phyloP scores from a whole-genome alignment of 768 basidiomycete genomes.

The Xerocomellus chrysenteron region DNA sequence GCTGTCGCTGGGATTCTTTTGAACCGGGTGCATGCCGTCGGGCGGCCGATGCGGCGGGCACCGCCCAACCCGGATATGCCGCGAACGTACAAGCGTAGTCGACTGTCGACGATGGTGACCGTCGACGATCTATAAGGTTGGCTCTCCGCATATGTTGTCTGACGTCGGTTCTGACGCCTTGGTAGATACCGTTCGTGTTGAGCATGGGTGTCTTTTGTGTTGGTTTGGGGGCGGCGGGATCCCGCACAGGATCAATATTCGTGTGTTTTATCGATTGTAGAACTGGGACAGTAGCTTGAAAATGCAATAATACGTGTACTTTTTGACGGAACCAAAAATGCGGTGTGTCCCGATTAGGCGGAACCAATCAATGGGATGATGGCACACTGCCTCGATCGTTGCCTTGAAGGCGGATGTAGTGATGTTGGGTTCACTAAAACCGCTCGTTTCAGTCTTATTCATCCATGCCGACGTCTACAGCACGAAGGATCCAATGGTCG shows the following conservation, averaged over 20 bases:
- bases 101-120: slow-evolving; percentile 50
- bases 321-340: slow-evolving; percentile 3
- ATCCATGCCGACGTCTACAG: slow-evolving; percentile 1
- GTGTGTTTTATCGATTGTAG: not conserved
- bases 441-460: not conserved
- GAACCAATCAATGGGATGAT: slow-evolving; percentile 25
- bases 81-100: slow-evolving; percentile 50
- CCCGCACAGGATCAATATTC: too few species aligned
- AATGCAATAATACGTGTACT: slow-evolving; percentile 11
- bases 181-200: slow-evolving; percentile 16
- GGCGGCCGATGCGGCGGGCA: slow-evolving; percentile 51
- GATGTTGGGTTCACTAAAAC: slow-evolving; percentile 8
- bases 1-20: slow-evolving; percentile 61
- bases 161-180: not conserved
- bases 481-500: not conserved
- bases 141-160: not conserved
- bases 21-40: slow-evolving; percentile 49
- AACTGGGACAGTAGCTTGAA: not conserved
- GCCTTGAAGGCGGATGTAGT: slow-evolving; percentile 18
- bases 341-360: not conserved
- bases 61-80: slow-evolving; percentile 29
- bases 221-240: not conserved
- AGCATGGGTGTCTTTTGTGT: slow-evolving; percentile 1
- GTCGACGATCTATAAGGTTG: slow-evolving; percentile 38
- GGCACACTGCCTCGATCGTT: slow-evolving; percentile 31